Evolutionary conservation across 192 early-diverging fungal species (phyloP).

Genomic region (Backusella mclennaniae): DNA sequence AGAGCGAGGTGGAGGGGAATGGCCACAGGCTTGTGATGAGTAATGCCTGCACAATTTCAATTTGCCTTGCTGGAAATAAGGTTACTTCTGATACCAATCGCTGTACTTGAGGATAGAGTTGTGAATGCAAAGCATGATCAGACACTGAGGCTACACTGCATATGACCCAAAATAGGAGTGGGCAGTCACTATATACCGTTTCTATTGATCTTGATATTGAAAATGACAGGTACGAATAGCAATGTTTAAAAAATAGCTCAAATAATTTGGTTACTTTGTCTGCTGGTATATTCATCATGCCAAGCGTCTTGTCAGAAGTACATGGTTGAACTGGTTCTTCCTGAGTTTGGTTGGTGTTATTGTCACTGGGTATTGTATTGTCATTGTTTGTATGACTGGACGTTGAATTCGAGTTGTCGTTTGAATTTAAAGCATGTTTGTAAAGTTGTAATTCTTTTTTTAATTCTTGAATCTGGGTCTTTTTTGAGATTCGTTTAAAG

Average conservation of each 20-base stretch:
- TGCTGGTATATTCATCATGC: background rate
- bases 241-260: background rate
- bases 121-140: background rate
- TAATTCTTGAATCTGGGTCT: slow-evolving; percentile 1
- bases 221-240: background rate
- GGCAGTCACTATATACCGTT: background rate
- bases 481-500: slow-evolving; percentile 20
- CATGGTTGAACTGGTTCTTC: background rate
- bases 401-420: background rate
- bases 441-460: background rate
- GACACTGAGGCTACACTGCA: background rate
- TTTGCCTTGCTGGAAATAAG: background rate
- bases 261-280: background rate
- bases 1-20: background rate
- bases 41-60: background rate
- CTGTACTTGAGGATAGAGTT: background rate
- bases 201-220: background rate
- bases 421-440: background rate
- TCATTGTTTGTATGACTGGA: background rate
- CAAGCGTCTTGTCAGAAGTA: background rate
- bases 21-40: background rate
- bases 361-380: background rate
- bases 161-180: background rate
- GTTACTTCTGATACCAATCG: background rate
- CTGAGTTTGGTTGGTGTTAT: background rate